Percentiles rank a stretch among this genome's conserved stretches.
Conservation (phyloP, 352 stramenopile species). For the Hyaloperonospora brassicae region DNA sequence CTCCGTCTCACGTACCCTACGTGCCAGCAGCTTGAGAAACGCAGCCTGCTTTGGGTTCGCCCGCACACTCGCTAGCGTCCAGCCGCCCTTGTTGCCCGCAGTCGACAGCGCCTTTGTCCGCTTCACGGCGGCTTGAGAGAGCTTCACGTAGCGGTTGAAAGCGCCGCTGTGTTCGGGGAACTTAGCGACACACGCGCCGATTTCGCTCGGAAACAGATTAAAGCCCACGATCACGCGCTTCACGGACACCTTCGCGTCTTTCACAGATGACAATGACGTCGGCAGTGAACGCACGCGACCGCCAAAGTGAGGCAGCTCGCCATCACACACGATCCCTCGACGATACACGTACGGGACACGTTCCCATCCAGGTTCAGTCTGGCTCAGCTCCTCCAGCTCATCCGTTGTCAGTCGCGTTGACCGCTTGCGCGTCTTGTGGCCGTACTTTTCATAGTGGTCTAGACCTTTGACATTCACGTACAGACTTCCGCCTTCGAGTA, state of each 20-base stretch:
- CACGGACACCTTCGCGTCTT: constrained; percentile 10
- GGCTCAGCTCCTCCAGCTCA: constrained; percentile 28
- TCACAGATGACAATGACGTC: neutral
- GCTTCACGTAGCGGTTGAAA: constrained; percentile 71
- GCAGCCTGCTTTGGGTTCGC: constrained; percentile 56
- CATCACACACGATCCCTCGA: constrained; percentile 58
- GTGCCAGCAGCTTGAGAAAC: constrained; percentile 52
- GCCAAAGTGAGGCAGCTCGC: constrained; percentile 65
- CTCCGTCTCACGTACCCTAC: constrained; percentile 49
- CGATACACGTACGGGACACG: constrained; percentile 44
- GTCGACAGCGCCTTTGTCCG: constrained; percentile 27
- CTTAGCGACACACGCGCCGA: constrained; percentile 46
- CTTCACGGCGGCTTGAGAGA: constrained; percentile 52
- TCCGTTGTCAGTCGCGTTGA: constrained; percentile 36
- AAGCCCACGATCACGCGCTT: constrained; percentile 73
- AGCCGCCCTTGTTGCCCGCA: constrained; percentile 16
- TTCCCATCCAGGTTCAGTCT: constrained; percentile 34
- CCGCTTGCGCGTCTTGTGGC: constrained; percentile 54
- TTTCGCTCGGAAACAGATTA: constrained; percentile 62
- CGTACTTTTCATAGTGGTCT: constrained; percentile 48
- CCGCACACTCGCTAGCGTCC: constrained; percentile 47
- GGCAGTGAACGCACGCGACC: constrained; percentile 43
- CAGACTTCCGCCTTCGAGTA: constrained; percentile 51
- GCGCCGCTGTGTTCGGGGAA: constrained; percentile 60
- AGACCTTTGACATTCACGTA: constrained; percentile 45